These are phyloP conservation scores for Colletotrichum truncatum DNA, from an alignment of 2,329 filamentous ascomycete species.

Conservation along the genomic window DNA sequence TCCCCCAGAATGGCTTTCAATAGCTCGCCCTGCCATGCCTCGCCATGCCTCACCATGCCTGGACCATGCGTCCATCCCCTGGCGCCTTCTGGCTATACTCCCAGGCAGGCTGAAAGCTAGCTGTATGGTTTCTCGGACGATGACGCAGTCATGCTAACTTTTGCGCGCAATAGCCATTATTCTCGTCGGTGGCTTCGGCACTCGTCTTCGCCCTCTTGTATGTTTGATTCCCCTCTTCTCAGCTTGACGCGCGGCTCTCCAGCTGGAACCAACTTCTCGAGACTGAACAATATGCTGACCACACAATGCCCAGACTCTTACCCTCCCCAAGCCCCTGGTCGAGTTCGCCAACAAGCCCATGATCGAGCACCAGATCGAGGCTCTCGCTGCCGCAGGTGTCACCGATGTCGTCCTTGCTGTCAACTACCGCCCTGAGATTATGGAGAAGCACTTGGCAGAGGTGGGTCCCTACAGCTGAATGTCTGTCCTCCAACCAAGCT, in stretches of 20 bases:
- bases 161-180: slow-evolving; percentile 77
- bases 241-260: slow-evolving; percentile 1
- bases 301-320: slow-evolving; percentile 76
- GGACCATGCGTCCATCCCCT: too few relatives aligned
- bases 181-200: slow-evolving; percentile 99
- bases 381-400: slow-evolving; percentile 90
- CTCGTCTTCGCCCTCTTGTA: slow-evolving; percentile 95
- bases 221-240: slow-evolving; percentile 42
- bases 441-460: slow-evolving; percentile 93
- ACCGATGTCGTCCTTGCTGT: slow-evolving; percentile 98
- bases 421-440: slow-evolving; percentile 98
- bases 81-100: too few relatives aligned
- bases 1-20: not conserved
- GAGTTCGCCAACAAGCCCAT: slow-evolving; percentile 99
- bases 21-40: not conserved
- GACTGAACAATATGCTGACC: slow-evolving; percentile 31
- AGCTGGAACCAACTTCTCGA: not conserved
- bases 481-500: not conserved
- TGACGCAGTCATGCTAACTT: slow-evolving; percentile 16
- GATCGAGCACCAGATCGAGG: slow-evolving; percentile 98
- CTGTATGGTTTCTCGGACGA: not conserved
- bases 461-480: slow-evolving; percentile 56
- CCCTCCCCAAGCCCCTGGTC: slow-evolving; percentile 95
- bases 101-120: not conserved
- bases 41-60: too few relatives aligned